Percentiles rank a stretch among this genome's conserved stretches.
These are phyloP conservation scores for Andrographis paniculata DNA, from an alignment of 305 asterid genomes.

Conservation along the genomic window DNA sequence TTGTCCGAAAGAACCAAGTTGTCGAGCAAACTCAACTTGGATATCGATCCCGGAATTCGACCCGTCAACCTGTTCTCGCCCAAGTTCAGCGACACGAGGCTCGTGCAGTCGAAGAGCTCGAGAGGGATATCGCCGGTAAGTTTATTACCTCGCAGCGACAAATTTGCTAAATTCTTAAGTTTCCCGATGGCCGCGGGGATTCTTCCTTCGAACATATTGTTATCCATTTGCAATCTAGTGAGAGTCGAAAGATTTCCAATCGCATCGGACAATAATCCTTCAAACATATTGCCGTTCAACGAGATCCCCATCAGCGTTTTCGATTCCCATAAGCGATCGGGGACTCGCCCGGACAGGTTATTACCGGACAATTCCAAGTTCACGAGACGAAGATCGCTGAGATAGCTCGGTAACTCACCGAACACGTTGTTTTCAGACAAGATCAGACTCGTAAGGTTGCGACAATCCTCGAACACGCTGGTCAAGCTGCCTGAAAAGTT, in stretches of 20 bases:
- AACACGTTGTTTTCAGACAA: slow-evolving; percentile 50
- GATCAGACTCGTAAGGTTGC: slow-evolving; percentile 34
- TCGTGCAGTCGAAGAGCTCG: slow-evolving; percentile 56
- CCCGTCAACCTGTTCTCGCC: slow-evolving; percentile 51
- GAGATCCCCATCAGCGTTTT: slow-evolving; percentile 47
- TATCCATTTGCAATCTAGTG: slow-evolving; percentile 45
- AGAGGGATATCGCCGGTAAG: slow-evolving; percentile 50
- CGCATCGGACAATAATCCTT: slow-evolving; percentile 36
- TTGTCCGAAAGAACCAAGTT: slow-evolving; percentile 68
- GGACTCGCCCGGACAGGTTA: slow-evolving; percentile 45
- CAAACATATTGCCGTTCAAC: slow-evolving; percentile 38
- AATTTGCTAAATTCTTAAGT: slow-evolving; percentile 56
- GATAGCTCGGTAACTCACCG: slow-evolving; percentile 58
- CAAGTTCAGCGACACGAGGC: slow-evolving; percentile 56
- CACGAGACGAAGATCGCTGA: slow-evolving; percentile 50
- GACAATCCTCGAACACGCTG: slow-evolving; percentile 40
- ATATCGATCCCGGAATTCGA: slow-evolving; percentile 39
- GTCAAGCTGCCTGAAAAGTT: slow-evolving; percentile 45
- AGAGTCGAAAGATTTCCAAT: slow-evolving; percentile 30
- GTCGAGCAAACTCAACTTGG: slow-evolving; percentile 49
- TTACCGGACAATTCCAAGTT: slow-evolving; percentile 56
- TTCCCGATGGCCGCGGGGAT: slow-evolving; percentile 53
- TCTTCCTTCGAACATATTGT: slow-evolving; percentile 48
- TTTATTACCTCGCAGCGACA: slow-evolving; percentile 58
- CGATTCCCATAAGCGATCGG: slow-evolving; percentile 64